phyloP scores from a whole-genome alignment of 768 basidiomycete genomes.

The Serendipita indica region DNA sequence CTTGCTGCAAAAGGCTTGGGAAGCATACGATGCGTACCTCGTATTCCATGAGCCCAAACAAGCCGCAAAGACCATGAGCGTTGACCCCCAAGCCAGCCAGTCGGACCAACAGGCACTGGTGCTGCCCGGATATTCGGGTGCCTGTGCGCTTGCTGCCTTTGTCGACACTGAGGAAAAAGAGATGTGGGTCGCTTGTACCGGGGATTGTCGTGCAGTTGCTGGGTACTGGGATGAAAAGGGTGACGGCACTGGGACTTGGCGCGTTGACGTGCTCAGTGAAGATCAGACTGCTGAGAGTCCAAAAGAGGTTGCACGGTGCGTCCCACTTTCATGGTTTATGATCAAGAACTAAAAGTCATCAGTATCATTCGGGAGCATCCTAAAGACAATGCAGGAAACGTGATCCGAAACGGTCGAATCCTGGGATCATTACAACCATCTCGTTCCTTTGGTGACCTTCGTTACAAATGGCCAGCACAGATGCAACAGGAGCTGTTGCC shows the following conservation, averaged over 20 bases:
- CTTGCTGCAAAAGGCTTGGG: not conserved
- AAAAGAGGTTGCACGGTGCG: slow-evolving; percentile 67
- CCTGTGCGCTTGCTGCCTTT: slow-evolving; percentile 78
- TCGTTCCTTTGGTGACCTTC: slow-evolving; percentile 76
- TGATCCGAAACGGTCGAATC: slow-evolving; percentile 67
- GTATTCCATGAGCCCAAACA: slow-evolving; percentile 23
- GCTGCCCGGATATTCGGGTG: slow-evolving; percentile 34
- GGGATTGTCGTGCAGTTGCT: slow-evolving; percentile 91
- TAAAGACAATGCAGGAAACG: slow-evolving; percentile 48
- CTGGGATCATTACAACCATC: slow-evolving; percentile 79
- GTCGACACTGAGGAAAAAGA: slow-evolving; percentile 73
- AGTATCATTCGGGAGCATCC: slow-evolving; percentile 80
- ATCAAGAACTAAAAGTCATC: slow-evolving; percentile 10
- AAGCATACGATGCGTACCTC: slow-evolving; percentile 54
- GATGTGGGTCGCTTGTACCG: slow-evolving; percentile 81
- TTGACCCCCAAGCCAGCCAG: slow-evolving; percentile 6
- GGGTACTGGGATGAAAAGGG: slow-evolving; percentile 68
- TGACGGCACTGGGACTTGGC: slow-evolving; percentile 64
- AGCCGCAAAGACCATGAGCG: slow-evolving; percentile 11
- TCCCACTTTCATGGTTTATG: slow-evolving; percentile 8
- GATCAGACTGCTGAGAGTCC: slow-evolving; percentile 92
- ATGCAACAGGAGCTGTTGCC: slow-evolving; percentile 38
- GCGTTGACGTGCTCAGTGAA: slow-evolving; percentile 84
- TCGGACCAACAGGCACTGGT: not conserved
- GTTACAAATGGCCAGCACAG: slow-evolving; percentile 73